Conservation (phyloP, 2,329 filamentous ascomycete genomes). For the Alternaria alternata region DNA sequence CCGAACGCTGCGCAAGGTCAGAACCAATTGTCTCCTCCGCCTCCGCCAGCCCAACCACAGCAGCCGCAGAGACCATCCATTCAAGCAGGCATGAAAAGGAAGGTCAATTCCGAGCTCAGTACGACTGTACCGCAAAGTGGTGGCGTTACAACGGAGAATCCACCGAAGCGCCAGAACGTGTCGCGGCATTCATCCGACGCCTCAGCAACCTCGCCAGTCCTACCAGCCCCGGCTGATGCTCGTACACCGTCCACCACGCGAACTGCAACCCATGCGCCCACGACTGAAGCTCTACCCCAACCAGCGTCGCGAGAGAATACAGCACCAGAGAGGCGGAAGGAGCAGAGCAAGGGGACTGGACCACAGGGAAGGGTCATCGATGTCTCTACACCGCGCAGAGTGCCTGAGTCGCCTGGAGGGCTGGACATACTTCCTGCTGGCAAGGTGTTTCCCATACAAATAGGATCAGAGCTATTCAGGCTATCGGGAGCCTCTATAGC, state of each 20-base stretch:
- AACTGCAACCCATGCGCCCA: slow-evolving; percentile 20
- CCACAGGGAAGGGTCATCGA: slow-evolving; percentile 46
- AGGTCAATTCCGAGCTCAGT: slow-evolving; percentile 43
- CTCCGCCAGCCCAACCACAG: slow-evolving; percentile 28
- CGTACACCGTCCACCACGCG: slow-evolving; percentile 33
- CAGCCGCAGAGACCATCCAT: slow-evolving; percentile 28
- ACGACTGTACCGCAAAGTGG: slow-evolving; percentile 35
- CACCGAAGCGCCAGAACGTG: slow-evolving; percentile 45
- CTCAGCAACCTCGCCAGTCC: slow-evolving; percentile 35
- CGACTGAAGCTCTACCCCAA: slow-evolving; percentile 25
- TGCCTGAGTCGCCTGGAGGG: slow-evolving; percentile 37
- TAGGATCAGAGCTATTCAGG: slow-evolving; percentile 73
- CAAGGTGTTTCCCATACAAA: slow-evolving; percentile 75
- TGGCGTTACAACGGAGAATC: slow-evolving; percentile 27
- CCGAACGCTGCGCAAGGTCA: slow-evolving; percentile 29
- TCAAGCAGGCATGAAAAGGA: slow-evolving; percentile 49
- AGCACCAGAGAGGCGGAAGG: slow-evolving; percentile 34
- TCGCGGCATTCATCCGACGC: slow-evolving; percentile 45
- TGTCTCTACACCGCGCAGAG: slow-evolving; percentile 42
- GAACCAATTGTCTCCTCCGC: slow-evolving; percentile 33
- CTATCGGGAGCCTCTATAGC: slow-evolving; percentile 74
- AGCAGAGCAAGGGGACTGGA: slow-evolving; percentile 43
- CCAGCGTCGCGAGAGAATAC: slow-evolving; percentile 19
- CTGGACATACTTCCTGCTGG: slow-evolving; percentile 69
- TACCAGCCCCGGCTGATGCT: slow-evolving; percentile 23